Evolutionary conservation across 768 basidiomycete genomes (phyloP), one percentile per base, ranked within the genome.

Genomic region (Tephrocybe rancida): DNA sequence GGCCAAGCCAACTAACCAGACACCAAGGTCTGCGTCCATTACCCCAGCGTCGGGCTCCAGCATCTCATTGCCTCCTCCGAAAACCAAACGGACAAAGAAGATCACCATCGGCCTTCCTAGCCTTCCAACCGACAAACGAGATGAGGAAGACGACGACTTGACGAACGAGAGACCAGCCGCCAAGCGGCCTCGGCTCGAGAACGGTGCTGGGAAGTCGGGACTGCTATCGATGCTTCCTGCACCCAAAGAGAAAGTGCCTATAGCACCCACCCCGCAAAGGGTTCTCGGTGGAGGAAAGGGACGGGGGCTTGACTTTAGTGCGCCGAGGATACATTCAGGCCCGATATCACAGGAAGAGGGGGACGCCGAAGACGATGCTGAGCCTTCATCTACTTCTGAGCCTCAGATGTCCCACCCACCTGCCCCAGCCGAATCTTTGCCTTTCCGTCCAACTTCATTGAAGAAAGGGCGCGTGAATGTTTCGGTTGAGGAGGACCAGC

Each of bases 201-300:
- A 77, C 19, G 82, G 85, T 7, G 82, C 82, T 24, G 88, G 88
- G 9, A 64, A 66, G 11, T 92, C 90, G 0, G 80, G 83, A 2
- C 64, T 92, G 44, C 62, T 92, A 27, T 79, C 80, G 8, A 90
- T 91, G 85, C 75, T 92, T 10, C 90, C 90, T 29, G 80, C 84
- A 0, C 90, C 90, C 5, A 90, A 86, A 69, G 80, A 81, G 64
- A 72, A 75, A 50, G 63, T 70, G 21, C 75, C 81, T 9, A 65
- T 76, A n/a, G 63, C 66, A 22, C 65, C 72, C 44, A 64, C 70
- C 25, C 67, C 77, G 5, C 78, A 82, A 57, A 76, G 85, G 26
- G 78, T 88, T 13, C 75, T 92, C 4, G 90, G 90, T 2, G 81
- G 80, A 14, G 86, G 87, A 2, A 69, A 73, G 19, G 81, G 84